A percentile compares a stretch with the other conserved stretches of the same genome.
phyloP scores from a whole-genome alignment of 306 rosid species.

The Cucumis hystrix region DNA sequence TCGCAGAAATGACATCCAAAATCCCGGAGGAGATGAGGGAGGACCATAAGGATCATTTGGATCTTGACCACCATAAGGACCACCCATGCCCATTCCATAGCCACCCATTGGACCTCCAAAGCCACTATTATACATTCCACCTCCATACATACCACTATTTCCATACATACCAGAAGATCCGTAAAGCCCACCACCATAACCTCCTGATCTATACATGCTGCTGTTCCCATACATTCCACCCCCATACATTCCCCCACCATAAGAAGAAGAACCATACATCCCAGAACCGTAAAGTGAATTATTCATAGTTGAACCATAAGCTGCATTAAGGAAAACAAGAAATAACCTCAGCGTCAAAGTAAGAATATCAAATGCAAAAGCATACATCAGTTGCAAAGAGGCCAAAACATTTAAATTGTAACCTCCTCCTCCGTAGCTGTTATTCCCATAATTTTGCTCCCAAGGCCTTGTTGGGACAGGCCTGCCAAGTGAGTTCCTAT shows the following conservation, averaged over 20 bases:
- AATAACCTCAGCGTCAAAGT: not conserved
- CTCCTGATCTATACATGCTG: constrained; percentile 65
- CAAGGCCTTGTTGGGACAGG: constrained; percentile 93
- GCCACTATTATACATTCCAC: constrained; percentile 80
- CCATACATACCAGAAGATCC: constrained; percentile 84
- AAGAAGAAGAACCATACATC: constrained; percentile 28
- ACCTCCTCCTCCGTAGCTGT: constrained; percentile 73
- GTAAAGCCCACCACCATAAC: constrained; percentile 58
- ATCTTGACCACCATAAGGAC: constrained; percentile 85
- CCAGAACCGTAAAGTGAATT: constrained; percentile 54
- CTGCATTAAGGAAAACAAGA: constrained; percentile 17
- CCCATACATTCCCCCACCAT: constrained; percentile 58
- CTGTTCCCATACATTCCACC: constrained; percentile 79
- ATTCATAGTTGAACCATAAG: constrained; percentile 62
- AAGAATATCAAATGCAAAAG: not conserved
- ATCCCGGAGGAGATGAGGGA: constrained; percentile 92
- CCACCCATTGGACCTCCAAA: constrained; percentile 55
- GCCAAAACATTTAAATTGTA: not conserved
- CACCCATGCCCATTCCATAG: constrained; percentile 82
- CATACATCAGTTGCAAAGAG: not conserved
- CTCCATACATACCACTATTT: constrained; percentile 64
- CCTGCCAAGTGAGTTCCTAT: constrained; percentile 50
- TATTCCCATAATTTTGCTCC: constrained; percentile 72
- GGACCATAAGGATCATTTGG: constrained; percentile 80
- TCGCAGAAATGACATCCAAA: constrained; percentile 73